Base-by-base conservation (phyloP, 495 filamentous ascomycete species). In the Daldinia vernicosa region DNA sequence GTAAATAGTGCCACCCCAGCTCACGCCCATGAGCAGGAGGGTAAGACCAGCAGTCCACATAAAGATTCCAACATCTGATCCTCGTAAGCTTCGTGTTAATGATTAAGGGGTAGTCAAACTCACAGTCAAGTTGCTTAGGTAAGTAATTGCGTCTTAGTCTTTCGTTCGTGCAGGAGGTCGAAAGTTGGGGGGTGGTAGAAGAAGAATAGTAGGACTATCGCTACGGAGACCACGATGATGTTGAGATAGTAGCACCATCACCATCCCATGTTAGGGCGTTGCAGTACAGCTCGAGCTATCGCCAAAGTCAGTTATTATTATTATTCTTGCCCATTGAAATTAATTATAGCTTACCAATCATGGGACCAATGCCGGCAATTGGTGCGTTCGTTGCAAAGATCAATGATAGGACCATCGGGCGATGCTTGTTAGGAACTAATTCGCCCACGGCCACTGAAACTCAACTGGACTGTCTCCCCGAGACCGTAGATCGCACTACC, bases 1-100 rank as follows among this genome's bases (percentile, higher is more conserved):
- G 74, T 88, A 86, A 0, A 76, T 72, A 14, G 69, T 71, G 4
- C 84, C 84, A 26, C 84, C 85, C 83, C 84, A 86, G 45, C 80
- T 79, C 24, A 88, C 76, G 28, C 84, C 85, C 27, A 85, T 75
- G 6, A 85, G 73, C 28, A 87, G 74, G 30, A 86, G 74, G 28
- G 81, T 71, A 2, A 85, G 69, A 17, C 84, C 83, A 28, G 73
- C 76, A 22, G 79, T 77, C 70, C 79, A 86, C 56, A 77, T 67
- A 57, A 77, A 75, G 12, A 74, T 67, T 19, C 76, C 77, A 54
- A 80, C 58, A 67, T 80, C 73, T 75, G 17, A 51, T 39, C 27
- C 15, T 28, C 22, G 8, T 75, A 12, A 72, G 72, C 19, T 8
- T 50, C 1, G 1, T 26, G 11, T 17, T 0, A 22, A 28, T 4